Percentiles rank a stretch among this genome's conserved stretches.
phyloP scores from a whole-genome alignment of 2,329 filamentous ascomycete species.

The Alternaria tenuissima region DNA sequence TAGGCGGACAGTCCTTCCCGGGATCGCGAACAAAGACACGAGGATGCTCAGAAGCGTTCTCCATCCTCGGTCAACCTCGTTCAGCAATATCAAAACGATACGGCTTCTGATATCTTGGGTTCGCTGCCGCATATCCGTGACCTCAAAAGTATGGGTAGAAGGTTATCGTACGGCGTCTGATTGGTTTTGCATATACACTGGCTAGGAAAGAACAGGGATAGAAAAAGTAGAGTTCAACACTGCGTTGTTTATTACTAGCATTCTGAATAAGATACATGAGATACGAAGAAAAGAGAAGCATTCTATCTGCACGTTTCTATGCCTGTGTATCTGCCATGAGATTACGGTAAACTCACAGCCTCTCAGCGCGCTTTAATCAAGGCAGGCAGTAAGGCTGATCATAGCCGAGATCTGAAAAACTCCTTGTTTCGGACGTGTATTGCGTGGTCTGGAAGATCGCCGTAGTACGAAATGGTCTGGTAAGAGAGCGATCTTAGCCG shows the following conservation, averaged over 20 bases:
- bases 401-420: no score
- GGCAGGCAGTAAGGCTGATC: no score
- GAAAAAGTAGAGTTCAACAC: conserved; percentile 5
- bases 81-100: not conserved
- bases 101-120: conserved; percentile 5
- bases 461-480: no score
- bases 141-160: conserved; percentile 26
- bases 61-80: not conserved
- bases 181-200: not conserved
- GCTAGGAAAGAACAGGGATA: not conserved
- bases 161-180: conserved; percentile 51
- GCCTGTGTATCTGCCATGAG: no score
- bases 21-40: not conserved
- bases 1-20: conserved; percentile 11
- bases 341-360: no score
- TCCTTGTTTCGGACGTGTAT: no score
- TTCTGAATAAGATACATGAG: not conserved
- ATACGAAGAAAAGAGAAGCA: not conserved
- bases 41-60: not conserved
- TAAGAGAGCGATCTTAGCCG: no score
- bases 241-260: not conserved
- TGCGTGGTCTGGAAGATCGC: no score
- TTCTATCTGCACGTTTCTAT: no score
- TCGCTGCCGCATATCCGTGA: conserved; percentile 10
- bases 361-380: no score